Evolutionary conservation across 73 alveolate genomes (phyloP).

Genomic region (Paramecium biaurelia): DNA sequence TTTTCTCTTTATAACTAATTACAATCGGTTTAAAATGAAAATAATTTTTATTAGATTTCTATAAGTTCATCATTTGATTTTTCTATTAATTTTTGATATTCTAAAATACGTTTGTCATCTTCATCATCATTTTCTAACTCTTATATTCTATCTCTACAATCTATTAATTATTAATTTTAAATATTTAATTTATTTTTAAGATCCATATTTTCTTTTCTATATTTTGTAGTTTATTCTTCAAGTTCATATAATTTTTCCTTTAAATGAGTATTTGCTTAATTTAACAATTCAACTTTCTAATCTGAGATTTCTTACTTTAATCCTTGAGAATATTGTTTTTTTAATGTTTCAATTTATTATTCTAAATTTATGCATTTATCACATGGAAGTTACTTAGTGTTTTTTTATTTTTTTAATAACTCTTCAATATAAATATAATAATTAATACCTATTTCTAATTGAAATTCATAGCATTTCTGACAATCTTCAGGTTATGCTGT

Average conservation of each 20-base stretch:
- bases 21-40: not conserved
- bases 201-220: constrained; percentile 11
- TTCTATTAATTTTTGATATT: not conserved
- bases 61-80: not conserved
- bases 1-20: not conserved
- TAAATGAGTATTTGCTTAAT: not conserved
- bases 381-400: not conserved
- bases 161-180: constrained; percentile 18
- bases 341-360: not conserved
- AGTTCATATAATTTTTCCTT: not conserved
- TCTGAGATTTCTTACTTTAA: not conserved
- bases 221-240: not conserved
- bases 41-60: not conserved
- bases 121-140: constrained; percentile 36
- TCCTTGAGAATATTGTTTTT: not conserved
- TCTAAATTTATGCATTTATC: not conserved
- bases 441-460: not conserved
- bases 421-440: not conserved
- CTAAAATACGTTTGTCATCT: not conserved
- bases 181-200: not conserved
- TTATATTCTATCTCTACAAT: not conserved
- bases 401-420: not conserved
- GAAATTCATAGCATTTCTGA: not conserved
- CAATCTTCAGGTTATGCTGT: constrained; percentile 5
- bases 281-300: not conserved